These are phyloP conservation scores for Paragyromitra xinjiangensis DNA, from an alignment of 495 filamentous ascomycete genomes.

Conservation along the genomic window DNA sequence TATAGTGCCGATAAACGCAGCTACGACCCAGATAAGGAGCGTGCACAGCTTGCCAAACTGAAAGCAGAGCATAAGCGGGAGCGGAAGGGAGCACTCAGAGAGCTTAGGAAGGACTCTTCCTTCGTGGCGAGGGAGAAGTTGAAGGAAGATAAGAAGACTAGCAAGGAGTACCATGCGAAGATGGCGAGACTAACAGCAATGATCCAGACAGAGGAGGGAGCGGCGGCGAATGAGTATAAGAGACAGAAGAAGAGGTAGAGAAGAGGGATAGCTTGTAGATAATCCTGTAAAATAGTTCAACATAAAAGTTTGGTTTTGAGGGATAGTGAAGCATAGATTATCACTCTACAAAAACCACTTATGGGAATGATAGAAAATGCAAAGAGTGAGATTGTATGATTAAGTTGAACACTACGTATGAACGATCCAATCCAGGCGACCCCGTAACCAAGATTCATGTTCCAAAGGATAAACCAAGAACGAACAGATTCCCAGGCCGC, in stretches of 20 bases:
- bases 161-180: slow-evolving; percentile 91
- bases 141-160: slow-evolving; percentile 88
- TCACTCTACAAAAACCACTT: not conserved
- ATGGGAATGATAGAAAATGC: not conserved
- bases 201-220: slow-evolving; percentile 92
- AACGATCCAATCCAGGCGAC: not conserved
- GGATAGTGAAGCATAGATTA: not conserved
- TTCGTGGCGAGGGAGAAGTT: slow-evolving; percentile 91
- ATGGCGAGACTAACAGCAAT: slow-evolving; percentile 89
- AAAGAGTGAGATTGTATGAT: slow-evolving; percentile 23
- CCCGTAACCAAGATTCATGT: not conserved
- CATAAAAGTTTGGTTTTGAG: not conserved
- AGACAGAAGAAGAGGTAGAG: slow-evolving; percentile 74
- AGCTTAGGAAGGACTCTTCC: slow-evolving; percentile 90
- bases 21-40: slow-evolving; percentile 90
- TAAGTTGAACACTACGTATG: not conserved
- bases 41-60: slow-evolving; percentile 80
- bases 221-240: slow-evolving; percentile 86
- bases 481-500: not conserved
- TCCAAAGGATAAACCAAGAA: not conserved
- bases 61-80: slow-evolving; percentile 92
- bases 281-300: slow-evolving; percentile 17
- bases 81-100: slow-evolving; percentile 91
- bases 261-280: slow-evolving; percentile 3
- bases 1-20: slow-evolving; percentile 90